These are phyloP conservation scores for Iberis amara DNA, from an alignment of 441 rosid genomes.

Conservation along the genomic window DNA sequence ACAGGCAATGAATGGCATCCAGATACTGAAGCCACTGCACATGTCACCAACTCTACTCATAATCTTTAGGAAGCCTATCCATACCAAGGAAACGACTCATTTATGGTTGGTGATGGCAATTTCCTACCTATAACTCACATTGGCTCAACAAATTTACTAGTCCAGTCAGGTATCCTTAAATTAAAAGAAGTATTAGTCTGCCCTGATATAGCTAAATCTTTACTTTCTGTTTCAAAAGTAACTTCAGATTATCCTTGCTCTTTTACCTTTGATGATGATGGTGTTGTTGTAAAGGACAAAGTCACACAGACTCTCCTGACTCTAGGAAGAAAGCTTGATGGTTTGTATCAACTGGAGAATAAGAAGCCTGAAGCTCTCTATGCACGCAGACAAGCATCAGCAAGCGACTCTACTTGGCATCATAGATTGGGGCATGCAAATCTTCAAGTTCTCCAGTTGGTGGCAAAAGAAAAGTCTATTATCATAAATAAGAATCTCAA, in stretches of 20 bases:
- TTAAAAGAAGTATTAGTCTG: no score
- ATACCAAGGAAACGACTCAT: not conserved
- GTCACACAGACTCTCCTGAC: not conserved
- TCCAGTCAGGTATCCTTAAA: no score
- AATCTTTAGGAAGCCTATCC: not conserved
- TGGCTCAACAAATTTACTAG: no score
- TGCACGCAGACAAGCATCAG: not conserved
- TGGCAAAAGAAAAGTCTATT: not conserved
- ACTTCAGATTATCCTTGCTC: no score
- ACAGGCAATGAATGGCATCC: not conserved
- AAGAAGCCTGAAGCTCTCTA: not conserved
- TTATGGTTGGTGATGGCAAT: not conserved
- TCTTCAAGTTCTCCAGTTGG: not conserved
- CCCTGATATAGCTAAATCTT: no score
- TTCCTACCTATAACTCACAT: not conserved
- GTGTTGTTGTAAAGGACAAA: no score
- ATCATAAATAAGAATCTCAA: no score
- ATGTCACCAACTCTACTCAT: not conserved
- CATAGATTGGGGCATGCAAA: not conserved
- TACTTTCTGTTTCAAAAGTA: no score
- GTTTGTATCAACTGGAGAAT: not conserved
- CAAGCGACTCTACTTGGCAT: not conserved
- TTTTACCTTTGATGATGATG: no score
- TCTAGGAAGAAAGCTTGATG: not conserved
- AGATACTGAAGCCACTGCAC: not conserved